These are phyloP conservation scores for Termitomyces bulborhizus DNA, from an alignment of 768 basidiomycete species.

Conservation along the genomic window DNA sequence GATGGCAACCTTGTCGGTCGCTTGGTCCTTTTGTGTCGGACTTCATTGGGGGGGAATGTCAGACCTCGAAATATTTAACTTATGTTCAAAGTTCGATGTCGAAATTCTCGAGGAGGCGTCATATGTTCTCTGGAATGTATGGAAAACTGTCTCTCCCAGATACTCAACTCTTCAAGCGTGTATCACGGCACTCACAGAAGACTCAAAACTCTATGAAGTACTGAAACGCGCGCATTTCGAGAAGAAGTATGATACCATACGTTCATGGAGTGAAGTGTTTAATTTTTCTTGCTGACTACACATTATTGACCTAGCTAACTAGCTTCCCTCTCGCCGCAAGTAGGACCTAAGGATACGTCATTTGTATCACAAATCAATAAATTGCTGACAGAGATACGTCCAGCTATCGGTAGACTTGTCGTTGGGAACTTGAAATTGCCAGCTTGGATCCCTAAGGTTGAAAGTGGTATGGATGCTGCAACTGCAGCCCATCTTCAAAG, in stretches of 20 bases:
- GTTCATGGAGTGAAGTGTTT: conserved; percentile 18
- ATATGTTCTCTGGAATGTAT: conserved; percentile 33
- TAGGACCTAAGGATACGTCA: conserved; percentile 9
- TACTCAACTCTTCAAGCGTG: conserved; percentile 28
- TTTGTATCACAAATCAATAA: conserved; percentile 14
- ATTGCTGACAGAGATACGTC: conserved; percentile 23
- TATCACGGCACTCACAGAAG: conserved; percentile 23
- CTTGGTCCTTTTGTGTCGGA: neutral
- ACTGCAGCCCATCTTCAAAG: conserved; percentile 21
- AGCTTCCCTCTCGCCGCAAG: conserved; percentile 8
- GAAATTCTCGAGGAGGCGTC: conserved; percentile 34
- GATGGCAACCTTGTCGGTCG: neutral
- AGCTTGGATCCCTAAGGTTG: conserved; percentile 21
- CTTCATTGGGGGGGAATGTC: conserved; percentile 9
- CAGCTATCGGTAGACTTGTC: conserved; percentile 25
- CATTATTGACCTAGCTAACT: conserved; percentile 2
- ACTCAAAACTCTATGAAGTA: conserved; percentile 24
- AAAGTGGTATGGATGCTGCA: conserved; percentile 14
- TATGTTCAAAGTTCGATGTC: conserved; percentile 29
- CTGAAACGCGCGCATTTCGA: conserved; percentile 25
- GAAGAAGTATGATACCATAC: conserved; percentile 25
- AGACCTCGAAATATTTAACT: conserved; percentile 23
- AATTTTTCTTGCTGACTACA: neutral
- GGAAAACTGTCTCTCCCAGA: conserved; percentile 22
- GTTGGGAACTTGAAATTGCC: conserved; percentile 26